phyloP scores from a whole-genome alignment of 495 filamentous ascomycete species.

The Penicillium manginii region DNA sequence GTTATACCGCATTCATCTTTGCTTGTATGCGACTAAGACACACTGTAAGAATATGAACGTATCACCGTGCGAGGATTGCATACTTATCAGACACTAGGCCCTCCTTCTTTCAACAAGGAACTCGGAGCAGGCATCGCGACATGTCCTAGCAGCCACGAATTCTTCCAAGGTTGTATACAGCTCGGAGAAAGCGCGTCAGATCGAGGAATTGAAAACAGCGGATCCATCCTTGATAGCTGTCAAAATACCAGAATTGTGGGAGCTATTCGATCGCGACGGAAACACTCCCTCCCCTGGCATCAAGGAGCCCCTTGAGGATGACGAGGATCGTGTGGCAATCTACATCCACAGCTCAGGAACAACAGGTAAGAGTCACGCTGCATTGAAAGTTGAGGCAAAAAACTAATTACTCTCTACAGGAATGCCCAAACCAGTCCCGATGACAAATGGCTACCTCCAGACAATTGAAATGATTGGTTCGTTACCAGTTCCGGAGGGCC shows the following conservation, averaged over 20 bases:
- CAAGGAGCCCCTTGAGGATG: constrained; percentile 17
- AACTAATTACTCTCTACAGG: constrained; percentile 11
- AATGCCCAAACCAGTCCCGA: constrained; percentile 52
- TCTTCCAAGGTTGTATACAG: constrained; percentile 38
- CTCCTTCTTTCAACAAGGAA: constrained; percentile 44
- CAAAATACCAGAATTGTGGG: constrained; percentile 23
- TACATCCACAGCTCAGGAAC: constrained; percentile 63
- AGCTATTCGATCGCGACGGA: constrained; percentile 23
- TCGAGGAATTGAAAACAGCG: constrained; percentile 15
- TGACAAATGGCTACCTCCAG: constrained; percentile 48
- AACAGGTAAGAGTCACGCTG: constrained; percentile 37
- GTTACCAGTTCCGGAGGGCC: constrained; percentile 29
- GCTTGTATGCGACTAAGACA: constrained; percentile 32
- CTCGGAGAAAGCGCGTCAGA: constrained; percentile 15
- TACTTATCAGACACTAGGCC: constrained; percentile 14
- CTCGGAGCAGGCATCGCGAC: constrained; percentile 35
- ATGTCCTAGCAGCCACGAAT: constrained; percentile 33
- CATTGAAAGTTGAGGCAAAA: too few species aligned
- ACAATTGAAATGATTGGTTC: constrained; percentile 38
- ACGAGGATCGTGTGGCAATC: constrained; percentile 49
- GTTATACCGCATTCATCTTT: constrained; percentile 29
- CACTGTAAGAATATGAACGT: constrained; percentile 9
- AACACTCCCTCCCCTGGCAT: constrained; percentile 14
- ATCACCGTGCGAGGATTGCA: neutral
- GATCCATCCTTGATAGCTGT: constrained; percentile 14